phyloP scores from a whole-genome alignment of 2,329 filamentous ascomycete genomes.

The Calonectria naviculata region DNA sequence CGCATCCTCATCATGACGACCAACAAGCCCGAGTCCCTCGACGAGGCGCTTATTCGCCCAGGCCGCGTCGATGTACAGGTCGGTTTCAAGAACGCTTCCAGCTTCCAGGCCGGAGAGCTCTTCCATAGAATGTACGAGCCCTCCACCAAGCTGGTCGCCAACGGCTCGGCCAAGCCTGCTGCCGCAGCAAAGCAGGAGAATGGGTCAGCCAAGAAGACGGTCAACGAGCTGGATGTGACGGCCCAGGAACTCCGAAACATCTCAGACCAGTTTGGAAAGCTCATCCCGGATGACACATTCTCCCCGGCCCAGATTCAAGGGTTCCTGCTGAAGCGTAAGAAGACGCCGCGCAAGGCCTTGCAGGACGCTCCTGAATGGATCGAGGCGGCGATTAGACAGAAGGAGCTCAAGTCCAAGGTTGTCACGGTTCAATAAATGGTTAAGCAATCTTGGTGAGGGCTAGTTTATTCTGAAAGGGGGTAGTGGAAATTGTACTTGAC shows the following conservation, averaged over 20 bases:
- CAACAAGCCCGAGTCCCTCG: conserved; percentile 79
- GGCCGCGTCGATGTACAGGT: conserved; percentile 79
- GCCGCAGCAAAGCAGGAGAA: conserved; percentile 18
- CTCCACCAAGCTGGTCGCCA: conserved; percentile 31
- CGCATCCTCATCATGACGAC: conserved; percentile 86
- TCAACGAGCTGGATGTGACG: conserved; percentile 45
- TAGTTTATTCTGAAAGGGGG: neutral
- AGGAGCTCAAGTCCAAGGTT: conserved; percentile 60
- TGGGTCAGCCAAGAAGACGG: conserved; percentile 12
- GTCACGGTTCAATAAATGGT: conserved; percentile 56
- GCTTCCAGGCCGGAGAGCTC: conserved; percentile 64
- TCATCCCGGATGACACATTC: conserved; percentile 64
- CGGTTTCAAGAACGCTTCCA: conserved; percentile 70
- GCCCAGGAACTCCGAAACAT: conserved; percentile 56
- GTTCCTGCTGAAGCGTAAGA: conserved; percentile 72
- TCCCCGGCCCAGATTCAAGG: conserved; percentile 74
- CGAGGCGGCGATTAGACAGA: conserved; percentile 60
- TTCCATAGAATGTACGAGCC: conserved; percentile 71
- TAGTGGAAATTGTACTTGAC: neutral
- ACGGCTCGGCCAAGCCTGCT: conserved; percentile 20
- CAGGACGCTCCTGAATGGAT: conserved; percentile 66
- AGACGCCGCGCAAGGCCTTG: conserved; percentile 65
- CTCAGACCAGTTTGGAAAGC: conserved; percentile 60
- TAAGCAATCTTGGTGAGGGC: neutral
- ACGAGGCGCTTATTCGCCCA: conserved; percentile 79